phyloP scores from a whole-genome alignment of 2,329 filamentous ascomycete species.

The Diaporthe sp. region DNA sequence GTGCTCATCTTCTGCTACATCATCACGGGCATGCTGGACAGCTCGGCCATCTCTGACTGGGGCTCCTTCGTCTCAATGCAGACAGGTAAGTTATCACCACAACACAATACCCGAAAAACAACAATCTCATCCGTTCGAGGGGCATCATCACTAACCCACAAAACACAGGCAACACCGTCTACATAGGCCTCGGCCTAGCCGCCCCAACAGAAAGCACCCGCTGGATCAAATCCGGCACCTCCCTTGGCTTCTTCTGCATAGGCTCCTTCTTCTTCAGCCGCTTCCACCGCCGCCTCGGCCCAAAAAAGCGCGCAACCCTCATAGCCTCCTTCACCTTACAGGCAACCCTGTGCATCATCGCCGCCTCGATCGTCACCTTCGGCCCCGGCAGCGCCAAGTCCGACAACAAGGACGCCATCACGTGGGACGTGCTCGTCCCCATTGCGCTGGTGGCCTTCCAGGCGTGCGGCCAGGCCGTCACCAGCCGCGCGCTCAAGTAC shows the following conservation, averaged over 20 bases:
- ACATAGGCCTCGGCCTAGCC: conserved; percentile 79
- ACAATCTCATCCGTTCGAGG: not conserved
- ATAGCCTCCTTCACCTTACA: conserved; percentile 68
- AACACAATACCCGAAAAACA: not conserved
- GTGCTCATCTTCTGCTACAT: conserved; percentile 78
- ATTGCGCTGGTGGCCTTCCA: conserved; percentile 80
- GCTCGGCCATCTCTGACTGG: conserved; percentile 80
- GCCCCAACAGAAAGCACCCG: conserved; percentile 64
- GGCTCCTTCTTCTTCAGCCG: conserved; percentile 78
- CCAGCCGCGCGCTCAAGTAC: conserved; percentile 75
- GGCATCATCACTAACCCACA: not conserved
- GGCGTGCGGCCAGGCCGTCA: conserved; percentile 81
- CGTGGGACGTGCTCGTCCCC: conserved; percentile 72
- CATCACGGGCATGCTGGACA: conserved; percentile 82
- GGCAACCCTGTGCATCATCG: conserved; percentile 57
- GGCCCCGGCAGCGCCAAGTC: conserved; percentile 45
- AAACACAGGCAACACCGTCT: conserved; percentile 77
- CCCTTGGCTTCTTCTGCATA: conserved; percentile 76
- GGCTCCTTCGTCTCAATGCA: conserved; percentile 88
- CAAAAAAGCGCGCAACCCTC: conserved; percentile 73
- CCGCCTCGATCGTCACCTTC: conserved; percentile 64
- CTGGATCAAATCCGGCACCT: conserved; percentile 79
- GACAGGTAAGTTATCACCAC: conserved; percentile 63
- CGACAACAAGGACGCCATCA: conserved; percentile 53
- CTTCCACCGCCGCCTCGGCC: conserved; percentile 72